A percentile compares a stretch with the other conserved stretches of the same genome.
These are phyloP conservation scores for Rasamsonia emersonii DNA, from an alignment of 2,329 filamentous ascomycete genomes.

Conservation along the genomic window DNA sequence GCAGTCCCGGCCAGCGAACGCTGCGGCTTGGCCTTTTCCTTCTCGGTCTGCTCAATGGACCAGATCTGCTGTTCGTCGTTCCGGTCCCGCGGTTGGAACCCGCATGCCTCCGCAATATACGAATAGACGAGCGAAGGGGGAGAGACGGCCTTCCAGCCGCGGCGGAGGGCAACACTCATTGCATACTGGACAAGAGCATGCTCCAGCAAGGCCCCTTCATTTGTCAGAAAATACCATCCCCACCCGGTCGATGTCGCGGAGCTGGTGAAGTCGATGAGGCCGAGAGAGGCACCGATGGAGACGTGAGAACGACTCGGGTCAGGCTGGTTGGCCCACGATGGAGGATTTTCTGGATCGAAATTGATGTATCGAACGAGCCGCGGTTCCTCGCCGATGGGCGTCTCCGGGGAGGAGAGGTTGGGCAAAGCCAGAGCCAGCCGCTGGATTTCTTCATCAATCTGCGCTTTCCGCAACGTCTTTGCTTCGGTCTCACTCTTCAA, in stretches of 20 bases:
- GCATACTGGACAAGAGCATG: constrained; percentile 88
- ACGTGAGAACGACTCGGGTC: constrained; percentile 59
- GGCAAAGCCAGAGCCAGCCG: constrained; percentile 68
- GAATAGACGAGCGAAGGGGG: constrained; percentile 88
- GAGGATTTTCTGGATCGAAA: constrained; percentile 46
- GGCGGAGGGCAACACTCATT: constrained; percentile 59
- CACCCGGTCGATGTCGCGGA: constrained; percentile 79
- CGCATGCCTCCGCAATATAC: constrained; percentile 82
- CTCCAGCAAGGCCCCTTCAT: constrained; percentile 86
- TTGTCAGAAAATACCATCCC: constrained; percentile 97
- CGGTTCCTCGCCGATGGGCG: constrained; percentile 61
- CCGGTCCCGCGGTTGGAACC: constrained; percentile 86
- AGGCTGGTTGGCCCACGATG: constrained; percentile 20
- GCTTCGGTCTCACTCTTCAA: constrained; percentile 29
- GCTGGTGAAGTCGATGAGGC: constrained; percentile 79
- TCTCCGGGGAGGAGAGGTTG: constrained; percentile 71
- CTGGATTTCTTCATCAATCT: constrained; percentile 55
- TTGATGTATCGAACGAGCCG: constrained; percentile 71
- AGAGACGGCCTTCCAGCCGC: constrained; percentile 71
- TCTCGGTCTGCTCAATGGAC: constrained; percentile 57
- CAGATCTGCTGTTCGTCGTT: constrained; percentile 92
- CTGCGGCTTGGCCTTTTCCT: constrained; percentile 58
- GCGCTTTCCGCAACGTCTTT: constrained; percentile 22
- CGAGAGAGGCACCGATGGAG: constrained; percentile 76
- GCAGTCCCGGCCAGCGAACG: constrained; percentile 78